Evolutionary conservation across 2,329 filamentous ascomycete genomes (phyloP), one percentile per base, ranked within the genome.

Genomic region (Scytalidium lignicola): DNA sequence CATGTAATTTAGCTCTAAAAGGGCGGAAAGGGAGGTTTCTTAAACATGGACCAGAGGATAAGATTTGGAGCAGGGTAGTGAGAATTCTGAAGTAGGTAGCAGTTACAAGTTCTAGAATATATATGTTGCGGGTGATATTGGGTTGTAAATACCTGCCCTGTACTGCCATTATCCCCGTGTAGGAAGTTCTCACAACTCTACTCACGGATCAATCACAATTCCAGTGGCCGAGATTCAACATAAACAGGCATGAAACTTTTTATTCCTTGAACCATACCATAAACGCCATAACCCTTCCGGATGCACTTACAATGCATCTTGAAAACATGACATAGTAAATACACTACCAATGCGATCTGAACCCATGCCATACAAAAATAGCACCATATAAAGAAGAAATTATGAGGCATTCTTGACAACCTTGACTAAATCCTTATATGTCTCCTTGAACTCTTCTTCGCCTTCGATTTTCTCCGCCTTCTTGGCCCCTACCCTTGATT

Each of bases 391-490:
- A 13, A 15, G n/a, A 37, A 37, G 8, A 37, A 26, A 37, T 37
- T 37, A 37, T 37, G 32, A 8, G 32, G 32, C 32, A 13, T 85
- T 85, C 71, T 84, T 76, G 48, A 81, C 75, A 44, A 82, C 71
- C 74, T 85, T 85, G 57, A 82, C 75, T 50, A 86, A 70, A 50
- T 83, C 78, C 64, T 79, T 77, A 68, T 85, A 86, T 42, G 74
- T 73, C 62, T 85, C 81, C 56, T 71, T 72, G 60, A 84, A 86
- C 54, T 80, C 80, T 68, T 82, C 79, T 41, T 70, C 75, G 28
- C 74, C 76, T 48, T 68, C 67, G 43, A 67, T 71, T 56, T 74
- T 70, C 58, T 68, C 63, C 13, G 55, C 58, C 55, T 65, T 66
- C 55, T 65, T 65, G 28, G 63, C 60, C 41, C 65, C 66, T 44